These are phyloP conservation scores for Cladobotryum protrusum DNA, from an alignment of 2,329 filamentous ascomycete genomes.

Conservation along the genomic window DNA sequence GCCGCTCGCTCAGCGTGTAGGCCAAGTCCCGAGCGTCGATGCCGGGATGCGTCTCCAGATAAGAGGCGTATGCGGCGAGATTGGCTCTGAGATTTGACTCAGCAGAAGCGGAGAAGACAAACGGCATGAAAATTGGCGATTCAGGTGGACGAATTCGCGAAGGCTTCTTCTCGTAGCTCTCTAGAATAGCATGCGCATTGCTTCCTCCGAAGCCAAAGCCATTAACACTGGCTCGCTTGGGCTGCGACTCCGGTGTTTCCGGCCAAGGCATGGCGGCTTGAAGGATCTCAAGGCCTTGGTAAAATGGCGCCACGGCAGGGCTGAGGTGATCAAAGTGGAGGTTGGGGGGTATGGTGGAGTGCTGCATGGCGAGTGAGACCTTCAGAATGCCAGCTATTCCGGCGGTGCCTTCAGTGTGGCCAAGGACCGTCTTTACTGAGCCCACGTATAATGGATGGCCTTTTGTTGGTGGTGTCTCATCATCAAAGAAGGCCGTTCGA, in stretches of 20 bases:
- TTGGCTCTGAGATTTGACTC: background rate
- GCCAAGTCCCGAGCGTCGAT: background rate
- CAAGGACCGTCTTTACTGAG: conserved; percentile 3
- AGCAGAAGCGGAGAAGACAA: conserved; percentile 7
- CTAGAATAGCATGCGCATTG: conserved; percentile 38
- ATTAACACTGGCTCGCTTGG: conserved; percentile 21
- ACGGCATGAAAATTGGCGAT: background rate
- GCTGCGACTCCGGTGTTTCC: background rate
- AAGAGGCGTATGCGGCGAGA: background rate
- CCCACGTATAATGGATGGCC: no score
- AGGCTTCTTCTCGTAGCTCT: conserved; percentile 10
- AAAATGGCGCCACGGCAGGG: conserved; percentile 3
- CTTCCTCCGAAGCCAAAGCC: conserved; percentile 37
- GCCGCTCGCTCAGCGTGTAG: background rate
- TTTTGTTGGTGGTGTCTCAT: no score
- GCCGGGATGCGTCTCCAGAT: background rate
- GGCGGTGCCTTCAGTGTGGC: conserved; percentile 3
- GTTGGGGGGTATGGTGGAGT: conserved; percentile 18
- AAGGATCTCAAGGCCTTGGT: conserved; percentile 16
- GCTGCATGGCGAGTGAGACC: conserved; percentile 7
- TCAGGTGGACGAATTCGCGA: background rate
- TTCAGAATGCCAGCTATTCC: conserved; percentile 2
- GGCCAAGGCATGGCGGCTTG: conserved; percentile 18
- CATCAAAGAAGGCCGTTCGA: background rate
- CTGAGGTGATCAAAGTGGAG: conserved; percentile 15